A percentile compares a stretch with the other conserved stretches of the same genome.
These are phyloP conservation scores for Neoboletus brunneissimus DNA, from an alignment of 768 basidiomycete genomes.

Conservation along the genomic window DNA sequence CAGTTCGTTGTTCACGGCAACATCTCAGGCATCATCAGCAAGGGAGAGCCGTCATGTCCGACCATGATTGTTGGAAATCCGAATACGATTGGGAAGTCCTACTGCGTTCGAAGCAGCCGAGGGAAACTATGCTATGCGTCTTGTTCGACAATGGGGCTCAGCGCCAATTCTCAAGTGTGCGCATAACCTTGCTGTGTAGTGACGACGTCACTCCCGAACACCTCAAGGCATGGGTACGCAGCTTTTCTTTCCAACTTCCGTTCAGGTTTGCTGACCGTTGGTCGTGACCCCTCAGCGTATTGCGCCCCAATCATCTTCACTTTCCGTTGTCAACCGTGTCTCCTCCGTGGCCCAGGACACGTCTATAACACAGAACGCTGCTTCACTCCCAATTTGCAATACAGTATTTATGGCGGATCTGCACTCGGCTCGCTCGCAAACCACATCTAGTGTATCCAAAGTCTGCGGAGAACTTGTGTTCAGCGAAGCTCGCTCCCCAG, in stretches of 20 bases:
- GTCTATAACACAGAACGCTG: background rate
- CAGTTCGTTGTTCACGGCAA: too few relatives aligned
- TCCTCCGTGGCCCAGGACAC: background rate
- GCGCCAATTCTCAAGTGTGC: constrained; percentile 3
- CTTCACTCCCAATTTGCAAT: constrained; percentile 1
- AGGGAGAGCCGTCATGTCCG: background rate
- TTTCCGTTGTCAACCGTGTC: background rate
- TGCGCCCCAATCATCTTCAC: background rate
- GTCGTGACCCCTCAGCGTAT: background rate
- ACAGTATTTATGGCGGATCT: background rate
- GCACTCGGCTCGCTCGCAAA: background rate
- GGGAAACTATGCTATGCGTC: background rate
- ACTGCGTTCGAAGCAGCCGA: background rate
- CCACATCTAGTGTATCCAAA: background rate
- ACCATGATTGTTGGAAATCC: background rate
- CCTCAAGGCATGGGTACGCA: background rate
- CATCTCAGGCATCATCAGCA: too few relatives aligned
- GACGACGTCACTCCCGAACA: background rate
- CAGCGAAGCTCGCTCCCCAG: background rate
- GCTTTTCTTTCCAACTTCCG: background rate
- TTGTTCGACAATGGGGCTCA: constrained; percentile 5
- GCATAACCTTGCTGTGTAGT: constrained; percentile 1
- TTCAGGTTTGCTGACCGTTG: background rate
- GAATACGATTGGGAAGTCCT: constrained; percentile 4
- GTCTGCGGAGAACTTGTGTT: constrained; percentile 5